phyloP scores from a whole-genome alignment of 371 early-diverging fungal species.

The Mucor plumbeus region DNA sequence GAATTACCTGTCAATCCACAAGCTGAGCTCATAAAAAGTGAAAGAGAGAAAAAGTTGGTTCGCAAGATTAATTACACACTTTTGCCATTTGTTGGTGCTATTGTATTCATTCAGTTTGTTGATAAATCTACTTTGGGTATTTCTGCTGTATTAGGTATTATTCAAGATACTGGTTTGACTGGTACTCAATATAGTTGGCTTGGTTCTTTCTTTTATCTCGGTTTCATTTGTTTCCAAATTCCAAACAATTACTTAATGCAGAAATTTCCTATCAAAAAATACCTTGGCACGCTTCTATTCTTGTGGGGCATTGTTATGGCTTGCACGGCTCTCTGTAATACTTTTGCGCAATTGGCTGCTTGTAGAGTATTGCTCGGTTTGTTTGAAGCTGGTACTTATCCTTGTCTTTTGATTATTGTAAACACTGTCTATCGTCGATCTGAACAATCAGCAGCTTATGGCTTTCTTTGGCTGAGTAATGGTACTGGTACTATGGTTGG shows the following conservation, averaged over 20 bases:
- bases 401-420: slow-evolving; percentile 33
- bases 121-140: slow-evolving; percentile 41
- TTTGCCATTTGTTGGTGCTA: slow-evolving; percentile 33
- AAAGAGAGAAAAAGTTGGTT: slow-evolving; percentile 35
- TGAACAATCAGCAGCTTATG: slow-evolving; percentile 36
- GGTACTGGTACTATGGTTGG: slow-evolving; percentile 32
- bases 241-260: slow-evolving; percentile 43
- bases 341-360: slow-evolving; percentile 34
- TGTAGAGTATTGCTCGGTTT: slow-evolving; percentile 38
- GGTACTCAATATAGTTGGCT: slow-evolving; percentile 35
- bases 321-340: slow-evolving; percentile 28
- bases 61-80: slow-evolving; percentile 35
- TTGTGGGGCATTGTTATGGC: slow-evolving; percentile 42
- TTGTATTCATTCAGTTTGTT: slow-evolving; percentile 41
- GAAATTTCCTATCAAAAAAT: slow-evolving; percentile 32
- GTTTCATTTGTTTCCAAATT: slow-evolving; percentile 36
- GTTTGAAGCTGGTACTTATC: slow-evolving; percentile 39
- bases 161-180: slow-evolving; percentile 26
- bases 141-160: slow-evolving; percentile 40
- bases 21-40: slow-evolving; percentile 15
- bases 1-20: not conserved
- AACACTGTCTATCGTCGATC: slow-evolving; percentile 40
- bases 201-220: slow-evolving; percentile 40
- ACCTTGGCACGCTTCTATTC: slow-evolving; percentile 33
- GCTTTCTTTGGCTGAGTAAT: slow-evolving; percentile 22